A percentile compares a stretch with the other conserved stretches of the same genome.
Evolutionary conservation across 225 moss, liverwort and hornwort genomes (phyloP).

Genomic region (Ulota crispa): DNA sequence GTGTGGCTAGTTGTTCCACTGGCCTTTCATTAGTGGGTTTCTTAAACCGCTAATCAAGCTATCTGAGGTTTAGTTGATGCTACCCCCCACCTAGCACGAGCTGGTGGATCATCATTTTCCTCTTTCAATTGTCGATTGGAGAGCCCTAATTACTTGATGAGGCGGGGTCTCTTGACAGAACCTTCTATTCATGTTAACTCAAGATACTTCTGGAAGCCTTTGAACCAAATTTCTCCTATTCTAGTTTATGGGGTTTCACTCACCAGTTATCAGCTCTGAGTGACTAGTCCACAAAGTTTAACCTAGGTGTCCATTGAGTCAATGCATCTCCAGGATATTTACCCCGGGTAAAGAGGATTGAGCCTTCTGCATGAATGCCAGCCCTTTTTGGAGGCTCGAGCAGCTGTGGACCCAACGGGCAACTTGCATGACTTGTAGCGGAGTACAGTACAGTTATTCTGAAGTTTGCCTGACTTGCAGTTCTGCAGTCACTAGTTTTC

Average conservation of each 20-base stretch:
- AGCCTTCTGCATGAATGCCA: background rate
- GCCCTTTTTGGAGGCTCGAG: background rate
- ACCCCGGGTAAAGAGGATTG: background rate
- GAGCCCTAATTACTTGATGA: background rate
- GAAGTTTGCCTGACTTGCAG: conserved; percentile 20
- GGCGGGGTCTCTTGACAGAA: background rate
- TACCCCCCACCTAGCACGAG: background rate
- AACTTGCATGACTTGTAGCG: background rate
- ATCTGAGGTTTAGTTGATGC: background rate
- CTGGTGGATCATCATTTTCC: background rate
- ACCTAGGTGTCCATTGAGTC: no score
- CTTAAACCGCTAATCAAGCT: background rate
- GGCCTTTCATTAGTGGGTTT: conserved; percentile 1
- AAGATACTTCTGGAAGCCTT: background rate
- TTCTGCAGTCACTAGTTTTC: conserved; percentile 13
- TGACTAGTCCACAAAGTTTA: background rate
- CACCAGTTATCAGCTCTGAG: background rate
- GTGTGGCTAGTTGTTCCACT: background rate
- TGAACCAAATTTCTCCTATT: background rate
- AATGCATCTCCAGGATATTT: background rate
- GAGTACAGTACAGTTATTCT: background rate
- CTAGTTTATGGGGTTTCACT: background rate
- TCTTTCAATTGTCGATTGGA: background rate
- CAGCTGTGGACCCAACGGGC: background rate
- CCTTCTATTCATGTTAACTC: background rate